These are phyloP conservation scores for Coemansia sp. DNA, from an alignment of 192 early-diverging fungal genomes.

Conservation along the genomic window DNA sequence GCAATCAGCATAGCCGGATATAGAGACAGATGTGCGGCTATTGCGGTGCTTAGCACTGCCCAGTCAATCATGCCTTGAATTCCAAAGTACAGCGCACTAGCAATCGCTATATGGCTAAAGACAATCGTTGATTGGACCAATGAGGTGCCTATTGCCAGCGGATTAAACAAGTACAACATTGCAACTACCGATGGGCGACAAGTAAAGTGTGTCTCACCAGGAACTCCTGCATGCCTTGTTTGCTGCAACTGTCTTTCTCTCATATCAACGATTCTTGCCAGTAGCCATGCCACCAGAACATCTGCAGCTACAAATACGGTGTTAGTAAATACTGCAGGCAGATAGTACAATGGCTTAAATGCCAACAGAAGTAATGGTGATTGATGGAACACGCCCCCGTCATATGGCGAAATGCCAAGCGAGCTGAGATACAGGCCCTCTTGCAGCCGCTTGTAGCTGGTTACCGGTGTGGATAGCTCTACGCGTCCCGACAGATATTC, in stretches of 20 bases:
- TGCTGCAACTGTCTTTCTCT: conserved; percentile 16
- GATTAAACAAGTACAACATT: conserved; percentile 73
- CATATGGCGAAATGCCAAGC: conserved; percentile 76
- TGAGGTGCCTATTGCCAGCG: conserved; percentile 72
- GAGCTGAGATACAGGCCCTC: conserved; percentile 82
- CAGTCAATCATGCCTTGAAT: conserved; percentile 45
- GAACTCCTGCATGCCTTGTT: conserved; percentile 13
- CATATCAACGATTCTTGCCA: conserved; percentile 59
- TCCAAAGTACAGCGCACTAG: conserved; percentile 70
- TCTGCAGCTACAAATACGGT: conserved; percentile 66
- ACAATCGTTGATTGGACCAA: conserved; percentile 70
- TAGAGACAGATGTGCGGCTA: conserved; percentile 81
- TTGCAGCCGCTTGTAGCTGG: conserved; percentile 78
- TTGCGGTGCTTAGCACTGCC: conserved; percentile 70
- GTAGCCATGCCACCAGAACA: conserved; percentile 58
- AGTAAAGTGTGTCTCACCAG: conserved; percentile 47
- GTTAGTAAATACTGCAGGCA: conserved; percentile 56
- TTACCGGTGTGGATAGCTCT: conserved; percentile 84
- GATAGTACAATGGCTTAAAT: conserved; percentile 60
- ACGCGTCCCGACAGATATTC: conserved; percentile 56
- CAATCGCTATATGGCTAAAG: conserved; percentile 74
- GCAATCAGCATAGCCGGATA: conserved; percentile 83
- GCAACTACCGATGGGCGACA: conserved; percentile 43
- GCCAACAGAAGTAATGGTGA: conserved; percentile 76
- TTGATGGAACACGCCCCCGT: conserved; percentile 88